phyloP scores from a whole-genome alignment of 2,329 filamentous ascomycete species.

The Cordyceps fumosorosea region DNA sequence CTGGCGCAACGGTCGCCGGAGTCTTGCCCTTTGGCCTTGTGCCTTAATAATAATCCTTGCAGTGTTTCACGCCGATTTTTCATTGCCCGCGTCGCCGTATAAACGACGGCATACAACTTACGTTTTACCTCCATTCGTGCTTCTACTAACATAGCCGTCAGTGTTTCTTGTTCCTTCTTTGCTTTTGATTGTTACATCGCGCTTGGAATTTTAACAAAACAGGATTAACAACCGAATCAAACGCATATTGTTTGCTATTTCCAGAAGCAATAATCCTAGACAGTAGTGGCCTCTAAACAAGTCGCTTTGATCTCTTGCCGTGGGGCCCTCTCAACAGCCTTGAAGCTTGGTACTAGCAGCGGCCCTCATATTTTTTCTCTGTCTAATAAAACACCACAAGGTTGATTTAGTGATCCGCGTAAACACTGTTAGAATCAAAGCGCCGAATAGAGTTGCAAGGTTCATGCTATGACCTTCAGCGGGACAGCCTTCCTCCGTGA shows the following conservation, averaged over 20 bases:
- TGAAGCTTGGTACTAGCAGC: too few species aligned
- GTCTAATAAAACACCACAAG: neutral
- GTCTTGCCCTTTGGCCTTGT: neutral
- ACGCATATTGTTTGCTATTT: neutral
- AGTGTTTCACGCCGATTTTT: neutral
- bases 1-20: neutral
- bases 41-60: neutral
- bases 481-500: neutral
- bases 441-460: neutral
- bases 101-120: slow-evolving; percentile 6
- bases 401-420: neutral
- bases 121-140: neutral
- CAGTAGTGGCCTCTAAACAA: too few species aligned
- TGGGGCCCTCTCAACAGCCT: too few species aligned
- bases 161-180: neutral
- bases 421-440: neutral
- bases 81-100: neutral
- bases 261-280: too few species aligned
- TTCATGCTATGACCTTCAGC: neutral
- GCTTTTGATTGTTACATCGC: neutral
- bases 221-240: neutral
- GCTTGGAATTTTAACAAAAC: neutral
- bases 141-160: neutral
- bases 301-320: too few species aligned
- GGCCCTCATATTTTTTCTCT: neutral